phyloP scores from a whole-genome alignment of 2,329 filamentous ascomycete genomes.

The Ciborinia camelliae region DNA sequence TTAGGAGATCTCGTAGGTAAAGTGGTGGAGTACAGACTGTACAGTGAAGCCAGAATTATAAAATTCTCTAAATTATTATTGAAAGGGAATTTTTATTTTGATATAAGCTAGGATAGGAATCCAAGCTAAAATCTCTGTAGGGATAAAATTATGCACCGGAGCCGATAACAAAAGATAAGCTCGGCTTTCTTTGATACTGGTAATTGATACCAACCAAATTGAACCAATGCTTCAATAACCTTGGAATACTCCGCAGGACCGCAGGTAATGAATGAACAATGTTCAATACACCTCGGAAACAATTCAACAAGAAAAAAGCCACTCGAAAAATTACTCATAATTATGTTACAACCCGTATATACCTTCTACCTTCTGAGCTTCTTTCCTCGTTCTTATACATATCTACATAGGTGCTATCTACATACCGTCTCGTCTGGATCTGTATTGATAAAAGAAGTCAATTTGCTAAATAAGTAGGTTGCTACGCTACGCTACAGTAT shows the following conservation, averaged over 20 bases:
- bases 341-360: too few relatives aligned
- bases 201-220: too few relatives aligned
- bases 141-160: conserved; percentile 11
- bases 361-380: too few relatives aligned
- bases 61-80: conserved; percentile 3
- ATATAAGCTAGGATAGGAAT: conserved; percentile 14
- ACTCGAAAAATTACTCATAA: background rate
- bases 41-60: background rate
- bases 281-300: background rate
- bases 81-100: conserved; percentile 19
- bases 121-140: conserved; percentile 3
- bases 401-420: too few relatives aligned
- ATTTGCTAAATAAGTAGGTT: too few relatives aligned
- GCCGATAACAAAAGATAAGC: conserved; percentile 14
- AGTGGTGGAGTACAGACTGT: background rate
- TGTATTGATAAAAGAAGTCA: too few relatives aligned
- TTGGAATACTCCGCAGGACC: too few relatives aligned
- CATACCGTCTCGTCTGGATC: too few relatives aligned
- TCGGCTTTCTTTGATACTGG: background rate
- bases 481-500: too few relatives aligned
- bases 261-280: too few relatives aligned
- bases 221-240: background rate
- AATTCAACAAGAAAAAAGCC: background rate
- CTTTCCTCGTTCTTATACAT: too few relatives aligned
- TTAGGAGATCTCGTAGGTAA: background rate